phyloP scores from a whole-genome alignment of 805 yeast genomes.

The Lachancea nothofagi region DNA sequence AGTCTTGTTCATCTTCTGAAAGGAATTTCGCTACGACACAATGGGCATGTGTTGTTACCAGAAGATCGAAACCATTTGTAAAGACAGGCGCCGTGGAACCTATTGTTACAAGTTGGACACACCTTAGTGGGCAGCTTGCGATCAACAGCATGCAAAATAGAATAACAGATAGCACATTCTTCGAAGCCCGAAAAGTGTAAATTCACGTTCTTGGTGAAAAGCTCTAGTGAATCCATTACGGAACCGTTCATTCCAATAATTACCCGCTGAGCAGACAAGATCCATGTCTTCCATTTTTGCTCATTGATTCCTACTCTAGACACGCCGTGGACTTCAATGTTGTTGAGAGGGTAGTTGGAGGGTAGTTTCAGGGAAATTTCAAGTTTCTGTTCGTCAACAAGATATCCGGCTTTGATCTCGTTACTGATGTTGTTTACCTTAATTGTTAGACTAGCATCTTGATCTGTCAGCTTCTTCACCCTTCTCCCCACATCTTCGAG shows the following conservation, averaged over 20 bases:
- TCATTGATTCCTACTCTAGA: constrained; percentile 84
- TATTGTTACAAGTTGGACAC: constrained; percentile 87
- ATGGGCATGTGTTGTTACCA: constrained; percentile 87
- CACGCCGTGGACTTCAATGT: constrained; percentile 70
- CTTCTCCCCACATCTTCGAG: constrained; percentile 45
- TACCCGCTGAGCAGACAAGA: constrained; percentile 81
- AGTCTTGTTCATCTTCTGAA: constrained; percentile 23
- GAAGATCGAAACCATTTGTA: constrained; percentile 97
- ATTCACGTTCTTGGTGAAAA: constrained; percentile 56
- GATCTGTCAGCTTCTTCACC: constrained; percentile 31
- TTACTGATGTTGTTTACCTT: constrained; percentile 54
- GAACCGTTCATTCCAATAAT: constrained; percentile 71
- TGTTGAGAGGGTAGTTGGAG: constrained; percentile 66
- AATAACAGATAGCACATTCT: constrained; percentile 96
- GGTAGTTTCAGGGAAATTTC: constrained; percentile 77
- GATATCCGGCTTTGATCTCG: constrained; percentile 67
- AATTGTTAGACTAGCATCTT: constrained; percentile 43
- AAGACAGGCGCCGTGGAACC: constrained; percentile 91
- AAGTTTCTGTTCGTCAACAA: constrained; percentile 82
- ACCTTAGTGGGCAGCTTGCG: constrained; percentile 83
- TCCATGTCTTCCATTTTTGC: constrained; percentile 91
- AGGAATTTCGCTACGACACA: constrained; percentile 58
- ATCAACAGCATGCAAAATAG: constrained; percentile 79
- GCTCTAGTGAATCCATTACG: constrained; percentile 38
- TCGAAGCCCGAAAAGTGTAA: constrained; percentile 90